phyloP scores from a whole-genome alignment of 805 yeast genomes.

The Nakazawaea ernobii region DNA sequence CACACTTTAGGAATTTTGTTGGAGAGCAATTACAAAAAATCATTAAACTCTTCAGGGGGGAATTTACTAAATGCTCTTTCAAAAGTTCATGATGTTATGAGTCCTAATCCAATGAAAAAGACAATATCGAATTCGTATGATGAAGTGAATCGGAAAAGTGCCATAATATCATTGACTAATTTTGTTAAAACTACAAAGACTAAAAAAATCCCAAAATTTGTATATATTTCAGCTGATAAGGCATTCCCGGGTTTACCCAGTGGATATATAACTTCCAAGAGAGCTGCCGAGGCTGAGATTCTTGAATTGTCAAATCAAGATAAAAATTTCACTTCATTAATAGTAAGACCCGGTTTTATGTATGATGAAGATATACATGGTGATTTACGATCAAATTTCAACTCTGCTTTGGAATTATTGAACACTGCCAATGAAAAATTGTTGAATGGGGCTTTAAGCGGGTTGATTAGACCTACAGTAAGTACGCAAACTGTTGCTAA shows the following conservation, averaged over 20 bases:
- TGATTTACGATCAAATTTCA: constrained; percentile 35
- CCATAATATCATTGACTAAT: constrained; percentile 55
- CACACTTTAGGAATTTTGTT: constrained; percentile 77
- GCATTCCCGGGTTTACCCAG: constrained; percentile 63
- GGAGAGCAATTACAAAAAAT: constrained; percentile 61
- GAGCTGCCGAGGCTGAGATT: constrained; percentile 67
- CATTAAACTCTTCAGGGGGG: constrained; percentile 26
- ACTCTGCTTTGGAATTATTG: constrained; percentile 34
- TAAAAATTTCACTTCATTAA: constrained; percentile 40
- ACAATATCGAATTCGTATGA: constrained; percentile 45
- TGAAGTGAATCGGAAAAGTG: constrained; percentile 64
- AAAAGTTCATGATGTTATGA: constrained; percentile 28
- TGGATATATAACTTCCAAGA: constrained; percentile 69
- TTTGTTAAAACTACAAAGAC: constrained; percentile 20
- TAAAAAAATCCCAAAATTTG: constrained; percentile 32
- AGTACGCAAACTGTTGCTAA: constrained; percentile 67
- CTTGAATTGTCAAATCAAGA: constrained; percentile 28
- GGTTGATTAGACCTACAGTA: constrained; percentile 52
- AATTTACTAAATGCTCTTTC: constrained; percentile 11
- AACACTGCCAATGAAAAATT: constrained; percentile 37
- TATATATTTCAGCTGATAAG: constrained; percentile 76
- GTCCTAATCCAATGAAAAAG: constrained; percentile 59
- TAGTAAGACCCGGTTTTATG: constrained; percentile 82
- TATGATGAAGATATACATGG: constrained; percentile 41
- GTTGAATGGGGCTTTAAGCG: constrained; percentile 38